A percentile compares a stretch with the other conserved stretches of the same genome.
Conservation (phyloP, 106 monocot genomes). For the Dactylorhiza incarnata region DNA sequence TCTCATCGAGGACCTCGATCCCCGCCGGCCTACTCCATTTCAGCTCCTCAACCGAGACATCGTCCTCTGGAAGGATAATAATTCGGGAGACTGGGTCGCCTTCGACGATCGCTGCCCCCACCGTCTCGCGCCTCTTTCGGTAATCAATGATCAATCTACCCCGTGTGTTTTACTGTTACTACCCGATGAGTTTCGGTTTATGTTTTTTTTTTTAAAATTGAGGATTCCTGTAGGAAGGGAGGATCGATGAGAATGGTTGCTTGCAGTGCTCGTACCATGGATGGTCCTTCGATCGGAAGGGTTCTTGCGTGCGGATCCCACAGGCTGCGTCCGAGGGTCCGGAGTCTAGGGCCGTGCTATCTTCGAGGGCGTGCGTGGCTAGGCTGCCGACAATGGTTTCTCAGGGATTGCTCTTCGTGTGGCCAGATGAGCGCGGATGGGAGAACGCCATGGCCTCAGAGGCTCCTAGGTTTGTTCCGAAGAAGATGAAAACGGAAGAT, state of each 20-base stretch:
- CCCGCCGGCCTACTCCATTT: conserved; percentile 65
- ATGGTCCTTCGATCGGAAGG: conserved; percentile 82
- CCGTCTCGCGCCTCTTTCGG: conserved; percentile 93
- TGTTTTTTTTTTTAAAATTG: background rate
- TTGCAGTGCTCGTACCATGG: conserved; percentile 98
- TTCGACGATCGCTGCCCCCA: conserved; percentile 90
- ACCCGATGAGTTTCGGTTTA: too few relatives aligned
- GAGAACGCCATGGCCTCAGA: conserved; percentile 60
- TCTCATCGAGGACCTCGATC: conserved; percentile 86
- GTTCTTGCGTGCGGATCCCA: conserved; percentile 70
- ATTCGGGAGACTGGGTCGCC: conserved; percentile 69
- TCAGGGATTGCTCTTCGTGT: conserved; percentile 87
- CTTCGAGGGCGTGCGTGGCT: conserved; percentile 50
- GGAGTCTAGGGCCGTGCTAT: conserved; percentile 49
- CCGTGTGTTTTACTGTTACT: background rate
- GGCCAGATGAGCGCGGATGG: conserved; percentile 97
- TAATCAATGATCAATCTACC: conserved; percentile 12
- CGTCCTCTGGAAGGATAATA: conserved; percentile 82
- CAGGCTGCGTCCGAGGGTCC: conserved; percentile 77
- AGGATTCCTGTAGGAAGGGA: conserved; percentile 60
- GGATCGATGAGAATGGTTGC: conserved; percentile 91
- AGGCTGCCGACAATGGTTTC: conserved; percentile 84
- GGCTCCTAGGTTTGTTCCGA: conserved; percentile 54
- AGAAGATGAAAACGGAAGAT: background rate
- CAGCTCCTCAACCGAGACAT: conserved; percentile 93